Evolutionary conservation across 805 yeast genomes (phyloP), one percentile per base, ranked within the genome.

Genomic region (Cyberlindnera japonica): DNA sequence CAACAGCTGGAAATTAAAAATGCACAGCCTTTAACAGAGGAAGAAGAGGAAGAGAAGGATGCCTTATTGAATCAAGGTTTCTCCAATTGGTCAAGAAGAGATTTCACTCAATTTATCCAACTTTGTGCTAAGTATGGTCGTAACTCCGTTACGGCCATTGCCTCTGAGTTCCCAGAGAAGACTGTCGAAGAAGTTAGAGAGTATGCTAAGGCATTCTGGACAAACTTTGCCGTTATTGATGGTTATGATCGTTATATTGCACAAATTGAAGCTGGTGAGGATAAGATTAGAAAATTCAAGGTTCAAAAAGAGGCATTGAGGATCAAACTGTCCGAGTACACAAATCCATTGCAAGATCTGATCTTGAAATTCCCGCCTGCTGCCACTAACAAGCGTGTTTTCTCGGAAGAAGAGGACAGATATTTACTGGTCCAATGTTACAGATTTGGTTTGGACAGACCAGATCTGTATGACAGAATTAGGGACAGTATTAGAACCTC

Each of bases 201-300:
- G 26, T 93, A 91, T 59, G 80, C 90, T 11, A 71, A 72, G 38
- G 83, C 74, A 9, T 93, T 93, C 61, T 93, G 98, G 99, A 55
- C 72, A 19, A 74, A 83, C 38, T 82, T 79, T 55, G 70, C 75
- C 36, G 85, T 81, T 50, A 82, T 93, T 47, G 98, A 91, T 24
- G 95, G 96, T 10, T 83, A 81, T 62, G 99, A 93, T 50, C 75
- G 86, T 48, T 87, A 83, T 61, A 64, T 90, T 39, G 68, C 74
- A 15, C 91, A 81, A 53, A 87, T 93, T 45, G 95, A 89, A 55
- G 72, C 75, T 4, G 99, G 98, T 13, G 98, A 93, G 58, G 96
- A 89, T 45, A 83, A 76, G 59, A 74, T 85, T 19, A 68, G 77
- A 34, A 79, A 77, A 53, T 58, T 74, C 9, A 74, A 74, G 51